Conservation (phyloP, 192 early-diverging fungal species). For the Geranomyces variabilis region DNA sequence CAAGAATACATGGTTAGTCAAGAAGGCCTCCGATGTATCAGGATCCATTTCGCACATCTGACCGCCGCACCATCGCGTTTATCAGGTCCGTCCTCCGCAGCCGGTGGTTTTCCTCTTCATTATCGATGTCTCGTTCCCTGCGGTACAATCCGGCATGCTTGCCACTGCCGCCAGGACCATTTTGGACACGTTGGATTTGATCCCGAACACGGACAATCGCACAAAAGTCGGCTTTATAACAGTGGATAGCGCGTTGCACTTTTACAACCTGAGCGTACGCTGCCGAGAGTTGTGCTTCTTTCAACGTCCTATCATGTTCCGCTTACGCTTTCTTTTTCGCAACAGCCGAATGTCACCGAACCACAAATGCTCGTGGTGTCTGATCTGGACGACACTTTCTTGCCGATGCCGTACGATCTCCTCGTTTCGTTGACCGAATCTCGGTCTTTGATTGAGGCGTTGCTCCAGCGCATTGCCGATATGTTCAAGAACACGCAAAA, state of each 20-base stretch:
- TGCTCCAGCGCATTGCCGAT: constrained; percentile 71
- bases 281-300: background rate
- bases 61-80: background rate
- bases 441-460: constrained; percentile 67
- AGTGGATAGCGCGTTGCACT: constrained; percentile 86
- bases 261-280: constrained; percentile 80
- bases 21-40: background rate
- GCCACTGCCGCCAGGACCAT: constrained; percentile 81
- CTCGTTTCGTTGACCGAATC: constrained; percentile 87
- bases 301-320: background rate
- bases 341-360: constrained; percentile 60
- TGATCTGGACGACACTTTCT: constrained; percentile 86
- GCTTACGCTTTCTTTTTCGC: background rate
- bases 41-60: background rate
- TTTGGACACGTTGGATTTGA: constrained; percentile 75
- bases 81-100: constrained; percentile 86
- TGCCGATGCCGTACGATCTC: constrained; percentile 88
- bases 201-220: constrained; percentile 87
- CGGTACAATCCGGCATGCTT: constrained; percentile 83
- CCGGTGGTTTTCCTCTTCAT: constrained; percentile 92
- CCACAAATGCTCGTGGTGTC: constrained; percentile 94
- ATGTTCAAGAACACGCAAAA: constrained; percentile 88
- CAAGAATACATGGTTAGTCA: constrained; percentile 89
- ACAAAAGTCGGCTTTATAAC: constrained; percentile 90
- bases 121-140: constrained; percentile 91